Conservation (phyloP, 768 basidiomycete genomes). For the Podaxis pistillaris region DNA sequence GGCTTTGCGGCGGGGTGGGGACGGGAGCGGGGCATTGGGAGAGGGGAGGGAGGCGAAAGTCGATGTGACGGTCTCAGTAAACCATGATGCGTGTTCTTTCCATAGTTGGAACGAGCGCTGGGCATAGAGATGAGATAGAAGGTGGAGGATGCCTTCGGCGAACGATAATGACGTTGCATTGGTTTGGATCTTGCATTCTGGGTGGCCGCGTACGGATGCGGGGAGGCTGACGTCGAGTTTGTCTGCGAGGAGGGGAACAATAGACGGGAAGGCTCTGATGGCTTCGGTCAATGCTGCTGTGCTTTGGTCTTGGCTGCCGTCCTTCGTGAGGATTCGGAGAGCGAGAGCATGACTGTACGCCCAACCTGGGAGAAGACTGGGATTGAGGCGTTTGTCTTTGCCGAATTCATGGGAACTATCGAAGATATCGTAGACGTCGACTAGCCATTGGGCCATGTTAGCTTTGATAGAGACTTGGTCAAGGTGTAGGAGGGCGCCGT, state of each 20-base stretch:
- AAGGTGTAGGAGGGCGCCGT: conserved; percentile 78
- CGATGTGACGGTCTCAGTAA: conserved; percentile 51
- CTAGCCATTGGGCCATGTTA: conserved; percentile 76
- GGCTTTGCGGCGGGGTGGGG: conserved; percentile 28
- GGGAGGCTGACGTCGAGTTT: conserved; percentile 75
- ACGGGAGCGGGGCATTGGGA: conserved; percentile 25
- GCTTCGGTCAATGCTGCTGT: conserved; percentile 73
- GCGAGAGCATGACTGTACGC: conserved; percentile 70
- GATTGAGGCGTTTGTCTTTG: conserved; percentile 37
- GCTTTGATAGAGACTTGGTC: conserved; percentile 86
- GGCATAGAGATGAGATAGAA: conserved; percentile 67
- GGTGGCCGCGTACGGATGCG: conserved; percentile 52
- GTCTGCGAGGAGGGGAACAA: conserved; percentile 81
- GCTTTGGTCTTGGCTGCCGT: conserved; percentile 51
- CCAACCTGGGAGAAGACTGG: conserved; percentile 75
- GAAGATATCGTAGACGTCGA: conserved; percentile 62
- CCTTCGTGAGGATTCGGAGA: conserved; percentile 50
- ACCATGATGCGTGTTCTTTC: conserved; percentile 80
- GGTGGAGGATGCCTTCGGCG: no score
- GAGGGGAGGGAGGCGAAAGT: conserved; percentile 39
- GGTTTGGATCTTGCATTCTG: conserved; percentile 67
- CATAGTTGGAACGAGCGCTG: conserved; percentile 75
- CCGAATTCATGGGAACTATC: conserved; percentile 22
- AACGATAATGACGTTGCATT: conserved; percentile 53
- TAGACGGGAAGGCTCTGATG: conserved; percentile 72